Evolutionary conservation across 306 rosid species (phyloP).

Genomic region (Dalbergia oliveri): DNA sequence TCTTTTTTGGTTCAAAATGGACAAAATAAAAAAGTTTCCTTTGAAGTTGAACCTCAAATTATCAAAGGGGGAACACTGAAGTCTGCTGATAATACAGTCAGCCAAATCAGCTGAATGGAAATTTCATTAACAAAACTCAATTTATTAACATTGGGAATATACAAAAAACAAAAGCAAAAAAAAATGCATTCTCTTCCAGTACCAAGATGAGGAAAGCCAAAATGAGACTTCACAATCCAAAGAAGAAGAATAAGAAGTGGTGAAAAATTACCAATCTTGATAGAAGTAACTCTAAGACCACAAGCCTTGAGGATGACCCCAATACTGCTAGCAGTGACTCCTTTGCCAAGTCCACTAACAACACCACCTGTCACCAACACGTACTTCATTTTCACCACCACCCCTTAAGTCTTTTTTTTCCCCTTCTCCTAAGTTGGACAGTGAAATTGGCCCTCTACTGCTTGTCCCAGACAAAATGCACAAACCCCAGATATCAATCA

Average conservation of each 20-base stretch:
- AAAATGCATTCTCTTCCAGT: background rate
- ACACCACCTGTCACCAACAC: constrained; percentile 95
- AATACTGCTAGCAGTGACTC: constrained; percentile 91
- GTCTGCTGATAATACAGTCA: constrained; percentile 22
- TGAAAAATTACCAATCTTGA: constrained; percentile 76
- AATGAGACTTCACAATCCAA: background rate
- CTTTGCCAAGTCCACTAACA: constrained; percentile 95
- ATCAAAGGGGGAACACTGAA: constrained; percentile 20
- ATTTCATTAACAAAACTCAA: constrained; percentile 4
- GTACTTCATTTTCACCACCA: constrained; percentile 69
- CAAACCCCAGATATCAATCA: constrained; percentile 46
- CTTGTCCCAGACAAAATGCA: constrained; percentile 57
- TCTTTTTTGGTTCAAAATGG: background rate
- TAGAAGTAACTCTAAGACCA: constrained; percentile 89
- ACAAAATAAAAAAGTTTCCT: constrained; percentile 2
- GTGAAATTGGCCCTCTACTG: constrained; percentile 43
- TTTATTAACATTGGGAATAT: background rate
- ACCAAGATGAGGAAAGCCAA: background rate
- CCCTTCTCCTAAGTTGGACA: background rate
- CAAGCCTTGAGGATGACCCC: constrained; percentile 83
- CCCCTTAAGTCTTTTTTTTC: background rate
- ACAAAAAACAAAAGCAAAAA: background rate
- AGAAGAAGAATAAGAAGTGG: constrained; percentile 1
- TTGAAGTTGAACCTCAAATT: constrained; percentile 22
- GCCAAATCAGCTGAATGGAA: constrained; percentile 35